phyloP scores from a whole-genome alignment of 1,284 basidiomycete genomes.

The Abortiporus biennis region DNA sequence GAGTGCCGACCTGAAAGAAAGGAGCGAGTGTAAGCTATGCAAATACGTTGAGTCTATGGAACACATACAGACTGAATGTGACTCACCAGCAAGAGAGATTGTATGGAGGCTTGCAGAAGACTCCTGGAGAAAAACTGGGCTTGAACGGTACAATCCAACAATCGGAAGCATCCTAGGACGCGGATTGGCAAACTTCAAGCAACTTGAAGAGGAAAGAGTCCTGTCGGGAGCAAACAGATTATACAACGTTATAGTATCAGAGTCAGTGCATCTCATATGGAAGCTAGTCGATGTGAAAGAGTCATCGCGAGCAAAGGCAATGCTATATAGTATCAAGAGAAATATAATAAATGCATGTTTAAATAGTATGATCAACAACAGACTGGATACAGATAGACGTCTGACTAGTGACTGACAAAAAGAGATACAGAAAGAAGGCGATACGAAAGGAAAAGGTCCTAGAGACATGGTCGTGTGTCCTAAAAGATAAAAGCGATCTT shows the following conservation, averaged over 20 bases:
- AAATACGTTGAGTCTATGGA: constrained; percentile 24
- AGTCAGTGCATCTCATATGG: constrained; percentile 25
- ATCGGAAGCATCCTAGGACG: constrained; percentile 8
- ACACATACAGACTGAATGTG: constrained; percentile 25
- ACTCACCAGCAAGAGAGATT: constrained; percentile 14
- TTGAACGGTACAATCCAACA: neutral
- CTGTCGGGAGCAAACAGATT: constrained; percentile 13
- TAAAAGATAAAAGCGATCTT: neutral
- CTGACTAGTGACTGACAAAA: no score
- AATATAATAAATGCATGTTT: constrained; percentile 2
- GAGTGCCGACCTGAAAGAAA: no score
- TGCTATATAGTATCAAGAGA: neutral
- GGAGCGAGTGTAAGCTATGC: constrained; percentile 17
- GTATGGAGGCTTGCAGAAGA: constrained; percentile 19
- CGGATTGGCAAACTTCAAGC: neutral
- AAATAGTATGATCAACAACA: neutral
- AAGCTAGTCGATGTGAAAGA: constrained; percentile 15
- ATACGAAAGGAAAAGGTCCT: neutral
- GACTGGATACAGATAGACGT: constrained; percentile 1
- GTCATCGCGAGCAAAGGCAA: constrained; percentile 8
- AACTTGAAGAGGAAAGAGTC: neutral
- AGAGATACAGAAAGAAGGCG: neutral
- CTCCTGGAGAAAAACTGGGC: constrained; percentile 10
- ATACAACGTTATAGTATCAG: constrained; percentile 20
- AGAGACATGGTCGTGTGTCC: neutral